phyloP scores from a whole-genome alignment of 75 land plant genomes.

The Picea sitchensis region DNA sequence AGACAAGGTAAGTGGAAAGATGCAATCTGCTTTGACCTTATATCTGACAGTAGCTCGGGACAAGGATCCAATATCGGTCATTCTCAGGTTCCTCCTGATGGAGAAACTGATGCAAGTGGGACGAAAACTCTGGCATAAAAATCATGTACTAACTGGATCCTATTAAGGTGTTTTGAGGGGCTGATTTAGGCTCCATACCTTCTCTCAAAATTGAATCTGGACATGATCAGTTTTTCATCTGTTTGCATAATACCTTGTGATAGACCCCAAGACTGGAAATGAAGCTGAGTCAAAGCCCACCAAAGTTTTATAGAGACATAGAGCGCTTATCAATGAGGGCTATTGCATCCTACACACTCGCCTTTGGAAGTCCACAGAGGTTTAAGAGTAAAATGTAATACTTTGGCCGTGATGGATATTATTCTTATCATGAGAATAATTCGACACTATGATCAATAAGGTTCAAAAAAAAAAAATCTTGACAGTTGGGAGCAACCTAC shows the following conservation, averaged over 20 bases:
- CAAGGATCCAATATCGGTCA: constrained; percentile 41
- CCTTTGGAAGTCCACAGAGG: too few species aligned
- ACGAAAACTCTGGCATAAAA: constrained; percentile 74
- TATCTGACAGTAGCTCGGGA: constrained; percentile 50
- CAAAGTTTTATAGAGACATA: constrained; percentile 56
- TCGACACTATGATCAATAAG: too few species aligned
- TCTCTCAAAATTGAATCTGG: constrained; percentile 78
- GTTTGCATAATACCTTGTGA: constrained; percentile 67
- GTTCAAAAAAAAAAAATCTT: too few species aligned
- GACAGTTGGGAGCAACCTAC: too few species aligned
- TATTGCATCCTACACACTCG: too few species aligned
- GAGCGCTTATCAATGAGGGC: too few species aligned
- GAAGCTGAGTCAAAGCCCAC: constrained; percentile 85
- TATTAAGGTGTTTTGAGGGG: constrained; percentile 32
- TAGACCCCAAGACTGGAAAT: constrained; percentile 66
- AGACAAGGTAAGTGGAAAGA: constrained; percentile 87
- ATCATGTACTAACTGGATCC: constrained; percentile 73
- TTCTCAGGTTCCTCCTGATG: constrained; percentile 45
- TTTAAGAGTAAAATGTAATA: too few species aligned
- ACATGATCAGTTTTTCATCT: constrained; percentile 61
- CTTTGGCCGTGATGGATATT: too few species aligned
- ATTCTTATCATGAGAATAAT: too few species aligned
- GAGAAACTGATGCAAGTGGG: constrained; percentile 48
- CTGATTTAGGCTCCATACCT: constrained; percentile 45
- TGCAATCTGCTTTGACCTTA: constrained; percentile 79